A percentile compares a stretch with the other conserved stretches of the same genome.
Evolutionary conservation across 192 early-diverging fungal genomes (phyloP).

Genomic region (Linnemannia exigua): DNA sequence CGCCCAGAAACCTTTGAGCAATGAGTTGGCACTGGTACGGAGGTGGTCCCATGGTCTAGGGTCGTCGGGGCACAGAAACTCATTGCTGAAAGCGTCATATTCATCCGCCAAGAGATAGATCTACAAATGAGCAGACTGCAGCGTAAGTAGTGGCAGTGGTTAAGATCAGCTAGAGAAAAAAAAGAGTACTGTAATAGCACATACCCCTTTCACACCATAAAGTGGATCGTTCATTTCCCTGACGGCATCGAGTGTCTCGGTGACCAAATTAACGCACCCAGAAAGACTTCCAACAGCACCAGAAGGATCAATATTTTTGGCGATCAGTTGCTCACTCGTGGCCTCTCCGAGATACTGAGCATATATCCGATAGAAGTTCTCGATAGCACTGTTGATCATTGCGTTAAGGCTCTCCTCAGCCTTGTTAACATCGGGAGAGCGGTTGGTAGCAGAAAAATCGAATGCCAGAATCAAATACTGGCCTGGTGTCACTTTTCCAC

Average conservation of each 20-base stretch:
- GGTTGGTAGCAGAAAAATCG: conserved; percentile 38
- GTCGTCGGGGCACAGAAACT: conserved; percentile 36
- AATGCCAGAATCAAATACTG: conserved; percentile 37
- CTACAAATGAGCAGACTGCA: conserved; percentile 23
- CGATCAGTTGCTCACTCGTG: conserved; percentile 19
- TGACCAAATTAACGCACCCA: conserved; percentile 20
- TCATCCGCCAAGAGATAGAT: conserved; percentile 56
- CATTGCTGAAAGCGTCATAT: conserved; percentile 52
- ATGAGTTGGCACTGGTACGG: conserved; percentile 11
- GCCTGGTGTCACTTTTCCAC: conserved; percentile 27
- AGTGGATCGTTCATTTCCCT: conserved; percentile 26
- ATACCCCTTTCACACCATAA: conserved; percentile 47
- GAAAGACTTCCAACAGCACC: conserved; percentile 21
- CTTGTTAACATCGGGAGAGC: conserved; percentile 9
- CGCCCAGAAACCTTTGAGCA: conserved; percentile 56
- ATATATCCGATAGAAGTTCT: conserved; percentile 24
- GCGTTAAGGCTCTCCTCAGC: conserved; percentile 11
- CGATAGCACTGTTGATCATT: conserved; percentile 31
- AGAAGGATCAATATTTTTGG: not conserved
- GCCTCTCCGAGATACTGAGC: conserved; percentile 29
- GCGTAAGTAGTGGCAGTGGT: conserved; percentile 3
- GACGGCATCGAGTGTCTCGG: conserved; percentile 16
- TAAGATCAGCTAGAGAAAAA: conserved; percentile 3
- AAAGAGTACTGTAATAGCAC: not conserved
- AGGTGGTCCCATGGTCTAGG: conserved; percentile 22